A percentile compares a stretch with the other conserved stretches of the same genome.
Evolutionary conservation across 2,329 filamentous ascomycete species (phyloP).

Genomic region (Verticillium dahliae): DNA sequence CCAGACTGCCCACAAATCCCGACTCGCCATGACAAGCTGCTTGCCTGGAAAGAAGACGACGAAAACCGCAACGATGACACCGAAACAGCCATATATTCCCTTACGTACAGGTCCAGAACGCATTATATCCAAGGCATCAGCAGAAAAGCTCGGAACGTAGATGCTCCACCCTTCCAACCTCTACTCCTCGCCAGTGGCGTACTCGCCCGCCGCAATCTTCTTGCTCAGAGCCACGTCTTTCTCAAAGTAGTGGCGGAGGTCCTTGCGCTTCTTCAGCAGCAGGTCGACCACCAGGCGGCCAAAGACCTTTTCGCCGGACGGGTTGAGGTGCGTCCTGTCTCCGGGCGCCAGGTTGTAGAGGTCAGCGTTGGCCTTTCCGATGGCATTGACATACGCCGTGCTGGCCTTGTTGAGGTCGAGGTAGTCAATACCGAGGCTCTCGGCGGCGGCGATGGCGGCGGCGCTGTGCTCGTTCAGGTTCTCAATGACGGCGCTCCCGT

Average conservation of each 20-base stretch:
- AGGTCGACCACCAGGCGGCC: slow-evolving; percentile 51
- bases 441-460: slow-evolving; percentile 40
- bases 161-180: too few species aligned
- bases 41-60: too few species aligned
- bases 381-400: slow-evolving; percentile 42
- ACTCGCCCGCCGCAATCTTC: slow-evolving; percentile 22
- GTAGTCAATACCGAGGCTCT: slow-evolving; percentile 24
- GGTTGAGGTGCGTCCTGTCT: slow-evolving; percentile 53
- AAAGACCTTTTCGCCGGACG: slow-evolving; percentile 46
- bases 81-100: too few species aligned
- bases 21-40: too few species aligned
- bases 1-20: too few species aligned
- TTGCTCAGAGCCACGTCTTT: slow-evolving; percentile 24
- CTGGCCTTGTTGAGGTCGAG: slow-evolving; percentile 47
- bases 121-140: too few species aligned
- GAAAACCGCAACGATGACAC: too few species aligned
- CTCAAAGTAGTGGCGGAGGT: slow-evolving; percentile 17
- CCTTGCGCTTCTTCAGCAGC: slow-evolving; percentile 20
- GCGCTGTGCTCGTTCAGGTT: slow-evolving; percentile 38
- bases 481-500: slow-evolving; percentile 29
- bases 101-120: too few species aligned
- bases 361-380: slow-evolving; percentile 38
- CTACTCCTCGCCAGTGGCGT: slow-evolving; percentile 16
- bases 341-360: slow-evolving; percentile 35
- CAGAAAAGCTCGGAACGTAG: too few species aligned